phyloP scores from a whole-genome alignment of 2,329 filamentous ascomycete species.

The Sarocladium brachiariae region DNA sequence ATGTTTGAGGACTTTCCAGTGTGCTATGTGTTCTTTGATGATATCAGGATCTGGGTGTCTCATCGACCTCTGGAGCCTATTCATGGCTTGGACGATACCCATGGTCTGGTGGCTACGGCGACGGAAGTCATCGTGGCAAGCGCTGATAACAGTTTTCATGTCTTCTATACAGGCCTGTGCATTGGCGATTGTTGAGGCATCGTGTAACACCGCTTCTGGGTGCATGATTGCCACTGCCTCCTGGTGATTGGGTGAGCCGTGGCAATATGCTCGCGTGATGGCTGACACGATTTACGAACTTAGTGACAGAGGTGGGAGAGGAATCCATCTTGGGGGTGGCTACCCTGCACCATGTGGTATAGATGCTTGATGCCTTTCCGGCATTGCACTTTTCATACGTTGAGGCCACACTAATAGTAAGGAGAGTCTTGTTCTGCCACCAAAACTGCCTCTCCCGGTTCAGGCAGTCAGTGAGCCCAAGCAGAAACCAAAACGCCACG shows the following conservation, averaged over 20 bases:
- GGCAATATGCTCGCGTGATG: no score
- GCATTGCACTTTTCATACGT: no score
- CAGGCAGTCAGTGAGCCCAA: neutral
- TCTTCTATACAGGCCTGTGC: neutral
- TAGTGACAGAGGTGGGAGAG: no score
- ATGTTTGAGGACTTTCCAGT: slow-evolving; percentile 27
- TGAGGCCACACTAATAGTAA: no score
- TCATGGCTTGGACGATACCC: slow-evolving; percentile 10
- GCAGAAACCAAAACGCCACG: neutral
- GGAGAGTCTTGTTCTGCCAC: neutral
- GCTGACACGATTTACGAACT: no score
- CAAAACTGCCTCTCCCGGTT: neutral
- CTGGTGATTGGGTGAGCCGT: no score
- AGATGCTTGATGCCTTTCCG: no score
- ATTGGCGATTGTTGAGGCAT: neutral
- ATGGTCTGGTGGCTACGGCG: neutral
- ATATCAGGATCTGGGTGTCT: neutral
- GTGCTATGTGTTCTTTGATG: neutral
- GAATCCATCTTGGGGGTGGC: no score
- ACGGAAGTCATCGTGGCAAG: slow-evolving; percentile 1
- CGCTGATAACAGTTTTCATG: neutral
- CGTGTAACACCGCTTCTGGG: neutral
- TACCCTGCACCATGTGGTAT: no score
- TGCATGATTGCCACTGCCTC: no score
- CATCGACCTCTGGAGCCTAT: slow-evolving; percentile 1